A percentile compares a stretch with the other conserved stretches of the same genome.
Evolutionary conservation across 441 rosid genomes (phyloP).

Genomic region (Iberis amara): DNA sequence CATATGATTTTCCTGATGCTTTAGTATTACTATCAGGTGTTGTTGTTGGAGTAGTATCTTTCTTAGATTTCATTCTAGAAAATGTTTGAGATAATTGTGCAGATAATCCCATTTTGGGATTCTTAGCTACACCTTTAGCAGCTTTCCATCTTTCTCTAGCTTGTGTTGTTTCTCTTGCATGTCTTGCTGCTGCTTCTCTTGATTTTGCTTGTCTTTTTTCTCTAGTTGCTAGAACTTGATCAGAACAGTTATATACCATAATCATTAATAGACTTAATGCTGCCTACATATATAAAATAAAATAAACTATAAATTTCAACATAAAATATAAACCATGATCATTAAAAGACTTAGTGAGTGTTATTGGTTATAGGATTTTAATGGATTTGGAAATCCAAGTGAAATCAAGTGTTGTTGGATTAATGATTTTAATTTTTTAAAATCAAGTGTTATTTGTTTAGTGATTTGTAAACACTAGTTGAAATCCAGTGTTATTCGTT

Average conservation of each 20-base stretch:
- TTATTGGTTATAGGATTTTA: too few species aligned
- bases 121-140: slow-evolving; percentile 48
- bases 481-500: too few species aligned
- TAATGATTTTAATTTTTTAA: too few species aligned
- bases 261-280: slow-evolving; percentile 44
- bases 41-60: neutral
- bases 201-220: slow-evolving; percentile 53
- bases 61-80: slow-evolving; percentile 45
- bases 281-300: slow-evolving; percentile 37
- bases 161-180: slow-evolving; percentile 57
- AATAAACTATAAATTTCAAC: slow-evolving; percentile 20
- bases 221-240: slow-evolving; percentile 55
- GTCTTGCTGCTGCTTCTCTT: slow-evolving; percentile 64
- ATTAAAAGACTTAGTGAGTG: too few species aligned
- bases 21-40: slow-evolving; percentile 9
- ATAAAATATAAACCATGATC: too few species aligned
- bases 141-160: slow-evolving; percentile 65
- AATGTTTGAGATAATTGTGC: slow-evolving; percentile 51
- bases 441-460: too few species aligned
- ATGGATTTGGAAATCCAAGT: too few species aligned
- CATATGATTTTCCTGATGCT: slow-evolving; percentile 34
- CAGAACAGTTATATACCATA: slow-evolving; percentile 60
- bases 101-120: slow-evolving; percentile 43
- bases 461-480: too few species aligned
- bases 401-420: too few species aligned